These are phyloP conservation scores for Poa annua DNA, from an alignment of 176 grass and related monocot species.

Conservation along the genomic window DNA sequence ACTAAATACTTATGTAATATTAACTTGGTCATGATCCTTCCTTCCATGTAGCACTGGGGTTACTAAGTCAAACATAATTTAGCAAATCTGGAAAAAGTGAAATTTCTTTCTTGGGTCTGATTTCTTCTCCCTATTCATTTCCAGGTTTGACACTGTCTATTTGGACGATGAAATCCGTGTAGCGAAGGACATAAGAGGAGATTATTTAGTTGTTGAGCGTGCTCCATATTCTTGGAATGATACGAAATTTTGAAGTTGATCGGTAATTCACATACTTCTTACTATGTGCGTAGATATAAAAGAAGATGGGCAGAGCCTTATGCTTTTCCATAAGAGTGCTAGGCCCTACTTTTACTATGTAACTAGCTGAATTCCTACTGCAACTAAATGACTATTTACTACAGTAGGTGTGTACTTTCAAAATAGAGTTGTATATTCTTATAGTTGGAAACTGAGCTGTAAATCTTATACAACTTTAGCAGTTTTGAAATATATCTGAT, in stretches of 20 bases:
- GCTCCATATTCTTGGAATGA: slow-evolving; percentile 85
- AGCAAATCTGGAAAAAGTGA: slow-evolving; percentile 7
- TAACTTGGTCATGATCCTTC: slow-evolving; percentile 8
- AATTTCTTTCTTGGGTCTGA: background rate
- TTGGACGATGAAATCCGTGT: slow-evolving; percentile 87
- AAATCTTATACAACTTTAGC: background rate
- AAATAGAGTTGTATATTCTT: background rate
- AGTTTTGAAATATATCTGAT: background rate
- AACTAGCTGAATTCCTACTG: background rate
- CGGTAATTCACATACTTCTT: background rate
- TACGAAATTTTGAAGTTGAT: slow-evolving; percentile 14
- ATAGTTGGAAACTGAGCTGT: background rate
- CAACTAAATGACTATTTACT: background rate
- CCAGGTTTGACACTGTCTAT: slow-evolving; percentile 98
- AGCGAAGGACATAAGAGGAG: slow-evolving; percentile 87
- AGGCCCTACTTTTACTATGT: slow-evolving; percentile 11
- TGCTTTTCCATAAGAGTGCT: slow-evolving; percentile 32
- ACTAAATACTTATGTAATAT: slow-evolving; percentile 5
- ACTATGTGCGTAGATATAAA: slow-evolving; percentile 27
- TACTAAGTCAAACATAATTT: background rate
- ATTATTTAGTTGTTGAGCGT: slow-evolving; percentile 88
- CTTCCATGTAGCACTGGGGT: background rate
- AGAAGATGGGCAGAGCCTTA: slow-evolving; percentile 21
- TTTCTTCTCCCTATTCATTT: no score
- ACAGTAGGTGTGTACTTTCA: background rate